These are phyloP conservation scores for Sisymbrium irio DNA, from an alignment of 345 rosid species.

Conservation along the genomic window DNA sequence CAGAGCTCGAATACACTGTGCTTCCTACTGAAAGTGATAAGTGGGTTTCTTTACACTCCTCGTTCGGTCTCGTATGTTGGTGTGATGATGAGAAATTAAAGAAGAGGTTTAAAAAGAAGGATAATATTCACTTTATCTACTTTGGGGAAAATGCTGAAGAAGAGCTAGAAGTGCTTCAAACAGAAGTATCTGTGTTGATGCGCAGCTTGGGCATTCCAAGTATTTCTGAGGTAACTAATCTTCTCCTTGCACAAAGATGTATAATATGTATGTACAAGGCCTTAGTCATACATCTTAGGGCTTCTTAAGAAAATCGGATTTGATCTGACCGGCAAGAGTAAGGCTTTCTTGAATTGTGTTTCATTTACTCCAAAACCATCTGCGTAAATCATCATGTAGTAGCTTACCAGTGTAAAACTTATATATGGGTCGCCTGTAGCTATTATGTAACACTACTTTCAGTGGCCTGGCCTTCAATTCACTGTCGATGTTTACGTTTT, in stretches of 20 bases:
- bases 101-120: slow-evolving; percentile 56
- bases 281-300: neutral
- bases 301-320: neutral
- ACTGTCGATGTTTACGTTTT: neutral
- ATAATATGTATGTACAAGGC: slow-evolving; percentile 4
- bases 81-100: slow-evolving; percentile 65
- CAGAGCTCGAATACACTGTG: slow-evolving; percentile 54
- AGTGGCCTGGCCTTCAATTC: neutral
- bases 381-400: neutral
- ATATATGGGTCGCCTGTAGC: neutral
- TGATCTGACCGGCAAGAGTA: neutral
- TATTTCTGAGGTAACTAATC: slow-evolving; percentile 64
- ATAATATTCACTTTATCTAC: slow-evolving; percentile 55
- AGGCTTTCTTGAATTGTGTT: slow-evolving; percentile 18
- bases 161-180: slow-evolving; percentile 52
- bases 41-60: slow-evolving; percentile 87
- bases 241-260: slow-evolving; percentile 7
- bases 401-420: slow-evolving; percentile 17
- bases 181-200: slow-evolving; percentile 56
- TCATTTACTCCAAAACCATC: slow-evolving; percentile 1
- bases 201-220: slow-evolving; percentile 71
- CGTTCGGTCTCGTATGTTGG: slow-evolving; percentile 84
- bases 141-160: slow-evolving; percentile 53
- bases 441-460: neutral
- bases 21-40: slow-evolving; percentile 70